A percentile compares a stretch with the other conserved stretches of the same genome.
Conservation (phyloP, 768 basidiomycete species). For the Mycena vulgaris region DNA sequence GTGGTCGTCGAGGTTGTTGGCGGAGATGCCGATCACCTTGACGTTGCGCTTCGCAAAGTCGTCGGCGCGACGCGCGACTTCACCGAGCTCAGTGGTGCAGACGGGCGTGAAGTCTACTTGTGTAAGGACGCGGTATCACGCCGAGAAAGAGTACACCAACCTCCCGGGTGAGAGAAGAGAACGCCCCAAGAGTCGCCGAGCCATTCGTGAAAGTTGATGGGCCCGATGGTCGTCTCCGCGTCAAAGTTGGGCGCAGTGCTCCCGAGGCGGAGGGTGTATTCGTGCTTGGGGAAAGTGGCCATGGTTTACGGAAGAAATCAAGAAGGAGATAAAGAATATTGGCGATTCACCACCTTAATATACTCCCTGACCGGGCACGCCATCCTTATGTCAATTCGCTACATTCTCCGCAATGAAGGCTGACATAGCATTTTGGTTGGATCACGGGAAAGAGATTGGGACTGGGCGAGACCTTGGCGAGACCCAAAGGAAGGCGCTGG, state of each 20-base stretch:
- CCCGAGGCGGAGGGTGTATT: conserved; percentile 80
- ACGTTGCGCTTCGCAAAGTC: conserved; percentile 93
- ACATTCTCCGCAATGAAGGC: too few species aligned
- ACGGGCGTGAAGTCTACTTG: conserved; percentile 85
- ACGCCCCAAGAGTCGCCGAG: conserved; percentile 91
- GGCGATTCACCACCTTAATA: too few species aligned
- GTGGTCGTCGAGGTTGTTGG: conserved; percentile 91
- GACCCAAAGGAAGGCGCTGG: too few species aligned
- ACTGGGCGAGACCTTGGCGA: too few species aligned
- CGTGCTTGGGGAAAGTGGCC: conserved; percentile 47
- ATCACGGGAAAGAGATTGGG: too few species aligned
- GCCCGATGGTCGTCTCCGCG: conserved; percentile 89
- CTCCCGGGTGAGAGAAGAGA: conserved; percentile 94
- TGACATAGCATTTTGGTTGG: too few species aligned
- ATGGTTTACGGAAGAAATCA: conserved; percentile 45
- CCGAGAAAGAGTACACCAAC: not conserved
- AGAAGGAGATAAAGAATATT: too few species aligned
- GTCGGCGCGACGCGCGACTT: conserved; percentile 88
- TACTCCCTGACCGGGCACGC: too few species aligned
- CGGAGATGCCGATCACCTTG: conserved; percentile 94
- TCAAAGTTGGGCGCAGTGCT: conserved; percentile 92
- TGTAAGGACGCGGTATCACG: not conserved
- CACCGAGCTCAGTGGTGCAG: conserved; percentile 97
- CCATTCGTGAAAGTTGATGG: conserved; percentile 95
- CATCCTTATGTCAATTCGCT: too few species aligned